Conservation (phyloP, 768 basidiomycete genomes). For the Suillus subluteus region DNA sequence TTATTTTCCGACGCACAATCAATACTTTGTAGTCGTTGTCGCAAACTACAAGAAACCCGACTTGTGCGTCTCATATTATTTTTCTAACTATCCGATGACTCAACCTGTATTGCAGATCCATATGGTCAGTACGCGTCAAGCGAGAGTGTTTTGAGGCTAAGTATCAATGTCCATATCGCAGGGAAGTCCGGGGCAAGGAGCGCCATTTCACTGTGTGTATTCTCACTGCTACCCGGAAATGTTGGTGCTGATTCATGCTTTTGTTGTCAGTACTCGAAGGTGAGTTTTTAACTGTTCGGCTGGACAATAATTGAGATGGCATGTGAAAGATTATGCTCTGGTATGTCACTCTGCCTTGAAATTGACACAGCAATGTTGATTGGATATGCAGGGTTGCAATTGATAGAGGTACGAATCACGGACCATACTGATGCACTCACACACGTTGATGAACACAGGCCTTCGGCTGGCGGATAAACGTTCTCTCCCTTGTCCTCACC, state of each 20-base stretch:
- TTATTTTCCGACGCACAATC: slow-evolving; percentile 7
- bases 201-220: slow-evolving; percentile 79
- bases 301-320: slow-evolving; percentile 10
- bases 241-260: slow-evolving; percentile 7
- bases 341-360: slow-evolving; percentile 41
- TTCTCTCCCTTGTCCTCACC: slow-evolving; percentile 82
- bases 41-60: slow-evolving; percentile 75
- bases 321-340: slow-evolving; percentile 81
- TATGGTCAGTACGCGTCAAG: slow-evolving; percentile 63
- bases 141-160: slow-evolving; percentile 27
- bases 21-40: slow-evolving; percentile 60
- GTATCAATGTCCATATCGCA: slow-evolving; percentile 36
- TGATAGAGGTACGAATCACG: slow-evolving; percentile 65
- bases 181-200: slow-evolving; percentile 89
- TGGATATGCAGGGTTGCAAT: slow-evolving; percentile 80
- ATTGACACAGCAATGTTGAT: background rate
- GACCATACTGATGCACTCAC: background rate
- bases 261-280: slow-evolving; percentile 73
- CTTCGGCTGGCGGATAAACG: slow-evolving; percentile 94
- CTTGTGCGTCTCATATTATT: slow-evolving; percentile 53
- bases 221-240: background rate
- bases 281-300: slow-evolving; percentile 29
- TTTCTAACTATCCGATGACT: slow-evolving; percentile 9
- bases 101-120: slow-evolving; percentile 54
- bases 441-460: slow-evolving; percentile 40